phyloP scores from a whole-genome alignment of 2,329 filamentous ascomycete species.

The Epichloe hybrida region DNA sequence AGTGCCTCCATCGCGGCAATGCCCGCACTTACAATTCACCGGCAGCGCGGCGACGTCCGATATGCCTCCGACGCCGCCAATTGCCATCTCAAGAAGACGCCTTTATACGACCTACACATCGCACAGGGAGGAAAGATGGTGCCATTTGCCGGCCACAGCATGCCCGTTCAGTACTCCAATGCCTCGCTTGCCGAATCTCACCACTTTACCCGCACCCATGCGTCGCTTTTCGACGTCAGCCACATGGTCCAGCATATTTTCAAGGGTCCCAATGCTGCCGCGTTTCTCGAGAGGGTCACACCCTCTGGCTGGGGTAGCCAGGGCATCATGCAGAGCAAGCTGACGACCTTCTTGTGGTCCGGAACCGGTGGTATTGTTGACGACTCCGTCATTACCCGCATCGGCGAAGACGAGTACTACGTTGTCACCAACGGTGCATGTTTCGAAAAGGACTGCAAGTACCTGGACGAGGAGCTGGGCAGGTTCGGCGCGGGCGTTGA shows the following conservation, averaged over 20 bases:
- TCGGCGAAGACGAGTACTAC: slow-evolving; percentile 67
- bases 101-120: slow-evolving; percentile 67
- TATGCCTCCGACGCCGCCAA: slow-evolving; percentile 12
- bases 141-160: slow-evolving; percentile 82
- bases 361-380: slow-evolving; percentile 84
- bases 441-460: slow-evolving; percentile 73
- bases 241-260: slow-evolving; percentile 94
- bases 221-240: slow-evolving; percentile 87
- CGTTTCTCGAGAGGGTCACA: slow-evolving; percentile 74
- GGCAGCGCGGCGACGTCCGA: slow-evolving; percentile 12
- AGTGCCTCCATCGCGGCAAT: slow-evolving; percentile 6
- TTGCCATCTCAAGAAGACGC: slow-evolving; percentile 37
- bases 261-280: slow-evolving; percentile 63
- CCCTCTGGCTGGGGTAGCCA: slow-evolving; percentile 59
- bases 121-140: slow-evolving; percentile 83
- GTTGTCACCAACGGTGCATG: slow-evolving; percentile 93
- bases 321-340: slow-evolving; percentile 54
- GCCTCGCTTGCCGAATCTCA: slow-evolving; percentile 74
- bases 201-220: slow-evolving; percentile 74
- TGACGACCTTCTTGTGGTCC: slow-evolving; percentile 73
- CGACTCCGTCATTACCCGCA: slow-evolving; percentile 77
- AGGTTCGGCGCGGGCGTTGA: slow-evolving; percentile 39
- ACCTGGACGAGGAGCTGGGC: slow-evolving; percentile 56
- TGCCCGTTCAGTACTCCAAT: slow-evolving; percentile 81
- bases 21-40: slow-evolving; percentile 2